Evolutionary conservation across 257 asterid species (phyloP), one percentile per base, ranked within the genome.

Genomic region (Echium plantagineum): DNA sequence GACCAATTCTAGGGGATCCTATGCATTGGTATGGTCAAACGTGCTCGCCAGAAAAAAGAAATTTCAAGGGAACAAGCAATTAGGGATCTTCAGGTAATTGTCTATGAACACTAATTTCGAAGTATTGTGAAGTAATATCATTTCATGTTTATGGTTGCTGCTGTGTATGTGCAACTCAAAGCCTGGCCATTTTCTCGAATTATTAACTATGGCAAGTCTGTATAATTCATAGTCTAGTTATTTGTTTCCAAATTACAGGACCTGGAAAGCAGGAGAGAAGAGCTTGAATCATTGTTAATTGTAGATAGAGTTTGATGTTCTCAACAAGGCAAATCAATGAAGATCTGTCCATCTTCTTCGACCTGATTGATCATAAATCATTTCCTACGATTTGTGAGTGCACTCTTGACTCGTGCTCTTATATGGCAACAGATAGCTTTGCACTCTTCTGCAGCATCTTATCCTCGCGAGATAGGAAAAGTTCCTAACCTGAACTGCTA

Each of bases 11-110:
- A 88, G 98, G 98, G 97, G 59, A 5, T 91, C 38, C 69, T 88
- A 31, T 88, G 97, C 85, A 81, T 89, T 61, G 98, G 98, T 49
- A 51, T 71, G 71, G 65, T 88, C 71, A 91, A 88, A 76, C 98
- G 95, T 67, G 80, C 94, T 72, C 98, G 85, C 51, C 84, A 73
- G 81, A 86, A 70, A 67, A 75, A 80, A 74, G 87, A 82, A 71
- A 3, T 81, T 63, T 67, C 98, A 61, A 74, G 84, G 74, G 95
- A 84, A 65, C 95, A 91, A 77, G 94, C 98, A 21, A 63, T 74
- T 22, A 88, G 77, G 77, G 90, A 88, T 81, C 86, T 91, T 58
- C 71, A 81, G 98, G 98, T 91, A 79, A 57, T 38, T 21, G 57
- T 60, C 17, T 15, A 3, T 17, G 60, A 67, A 58, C 21, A 66